These are phyloP conservation scores for Closterium sp. DNA, from an alignment of 139 green algal species.

Conservation along the genomic window DNA sequence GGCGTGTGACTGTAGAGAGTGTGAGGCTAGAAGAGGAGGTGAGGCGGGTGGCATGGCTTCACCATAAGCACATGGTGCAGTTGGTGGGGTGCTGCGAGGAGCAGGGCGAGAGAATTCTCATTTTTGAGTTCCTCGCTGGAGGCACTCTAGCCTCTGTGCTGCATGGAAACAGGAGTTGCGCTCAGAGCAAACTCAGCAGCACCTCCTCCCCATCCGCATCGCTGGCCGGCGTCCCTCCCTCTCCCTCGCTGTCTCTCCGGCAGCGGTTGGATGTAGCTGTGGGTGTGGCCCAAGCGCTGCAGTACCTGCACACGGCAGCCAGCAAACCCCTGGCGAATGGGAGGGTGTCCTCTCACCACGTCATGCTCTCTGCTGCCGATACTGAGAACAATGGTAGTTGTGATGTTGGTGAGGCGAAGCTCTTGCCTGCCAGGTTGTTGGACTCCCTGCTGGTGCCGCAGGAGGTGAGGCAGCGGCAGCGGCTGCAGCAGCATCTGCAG, in stretches of 20 bases:
- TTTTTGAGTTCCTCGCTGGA: slow-evolving; percentile 3
- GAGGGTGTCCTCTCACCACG: background rate
- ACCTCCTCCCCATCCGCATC: background rate
- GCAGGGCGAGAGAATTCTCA: background rate
- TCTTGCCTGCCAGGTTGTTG: background rate
- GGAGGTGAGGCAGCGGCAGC: background rate
- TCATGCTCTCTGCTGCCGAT: background rate
- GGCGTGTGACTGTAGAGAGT: background rate
- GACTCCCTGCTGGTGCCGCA: background rate
- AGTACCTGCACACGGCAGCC: background rate
- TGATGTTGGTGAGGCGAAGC: background rate
- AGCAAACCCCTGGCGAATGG: background rate
- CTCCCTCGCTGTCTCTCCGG: background rate
- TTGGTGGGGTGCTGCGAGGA: slow-evolving; percentile 17
- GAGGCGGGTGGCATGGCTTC: background rate
- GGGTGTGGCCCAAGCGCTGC: background rate
- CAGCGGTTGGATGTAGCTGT: background rate
- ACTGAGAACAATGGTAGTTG: background rate
- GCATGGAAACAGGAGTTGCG: background rate
- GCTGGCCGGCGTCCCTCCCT: background rate
- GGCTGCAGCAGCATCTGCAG: background rate
- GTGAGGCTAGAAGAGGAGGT: background rate
- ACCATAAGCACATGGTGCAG: slow-evolving; percentile 12
- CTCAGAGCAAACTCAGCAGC: background rate
- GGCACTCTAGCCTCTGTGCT: background rate